These are phyloP conservation scores for Pyrenophora graminea DNA, from an alignment of 2,329 filamentous ascomycete genomes.

Conservation along the genomic window DNA sequence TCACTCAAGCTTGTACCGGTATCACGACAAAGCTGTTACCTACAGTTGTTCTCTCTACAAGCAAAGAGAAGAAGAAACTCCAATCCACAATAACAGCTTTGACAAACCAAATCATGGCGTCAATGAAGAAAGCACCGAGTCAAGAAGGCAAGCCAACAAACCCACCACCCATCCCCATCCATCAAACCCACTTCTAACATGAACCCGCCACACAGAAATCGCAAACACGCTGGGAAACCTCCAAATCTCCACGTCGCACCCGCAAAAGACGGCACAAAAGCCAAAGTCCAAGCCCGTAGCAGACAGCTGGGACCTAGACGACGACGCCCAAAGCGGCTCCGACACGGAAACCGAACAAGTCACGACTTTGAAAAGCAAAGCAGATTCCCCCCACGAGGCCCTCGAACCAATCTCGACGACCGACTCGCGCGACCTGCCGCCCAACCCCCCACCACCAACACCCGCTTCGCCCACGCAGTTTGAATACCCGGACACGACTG, in stretches of 20 bases:
- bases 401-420: constrained; percentile 27
- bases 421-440: constrained; percentile 15
- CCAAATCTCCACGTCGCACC: constrained; percentile 41
- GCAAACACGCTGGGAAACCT: constrained; percentile 44
- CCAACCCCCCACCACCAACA: constrained; percentile 41
- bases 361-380: neutral
- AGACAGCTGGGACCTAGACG: constrained; percentile 71
- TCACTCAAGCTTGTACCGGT: neutral
- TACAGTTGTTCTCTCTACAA: neutral
- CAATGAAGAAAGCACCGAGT: constrained; percentile 18
- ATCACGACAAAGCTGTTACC: neutral
- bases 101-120: constrained; percentile 3
- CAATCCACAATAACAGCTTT: no score
- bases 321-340: constrained; percentile 65
- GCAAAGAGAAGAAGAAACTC: no score
- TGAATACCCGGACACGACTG: constrained; percentile 34
- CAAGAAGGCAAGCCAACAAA: constrained; percentile 9
- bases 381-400: constrained; percentile 10
- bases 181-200: neutral
- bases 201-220: constrained; percentile 36
- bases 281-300: constrained; percentile 53
- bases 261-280: constrained; percentile 37
- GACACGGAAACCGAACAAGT: constrained; percentile 39
- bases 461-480: constrained; percentile 43
- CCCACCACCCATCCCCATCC: neutral